Evolutionary conservation across 2,329 filamentous ascomycete genomes (phyloP).

Genomic region (Fusarium kyushuense): DNA sequence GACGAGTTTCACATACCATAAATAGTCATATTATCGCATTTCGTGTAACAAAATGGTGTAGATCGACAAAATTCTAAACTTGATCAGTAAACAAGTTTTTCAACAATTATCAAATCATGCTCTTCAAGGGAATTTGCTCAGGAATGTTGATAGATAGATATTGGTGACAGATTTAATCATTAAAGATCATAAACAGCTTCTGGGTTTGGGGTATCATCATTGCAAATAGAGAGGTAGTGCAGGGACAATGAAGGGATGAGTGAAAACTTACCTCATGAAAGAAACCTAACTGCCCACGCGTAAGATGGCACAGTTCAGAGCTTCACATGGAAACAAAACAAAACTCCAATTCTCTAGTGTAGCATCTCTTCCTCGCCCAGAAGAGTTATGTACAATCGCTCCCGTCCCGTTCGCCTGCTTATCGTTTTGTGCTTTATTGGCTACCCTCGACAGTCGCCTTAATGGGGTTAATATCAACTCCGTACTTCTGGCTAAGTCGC

Average conservation of each 20-base stretch:
- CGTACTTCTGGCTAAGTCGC: constrained; percentile 87
- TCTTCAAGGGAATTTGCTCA: constrained; percentile 12
- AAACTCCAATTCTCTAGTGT: constrained; percentile 58
- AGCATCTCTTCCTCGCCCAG: constrained; percentile 52
- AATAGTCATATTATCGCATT: not conserved
- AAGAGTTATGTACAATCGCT: constrained; percentile 55
- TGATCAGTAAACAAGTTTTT: constrained; percentile 12
- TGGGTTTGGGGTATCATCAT: constrained; percentile 59
- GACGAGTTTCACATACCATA: constrained; percentile 41
- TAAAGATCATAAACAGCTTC: constrained; percentile 62
- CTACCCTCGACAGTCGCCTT: constrained; percentile 62
- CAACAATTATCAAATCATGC: not conserved
- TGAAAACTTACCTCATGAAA: constrained; percentile 45
- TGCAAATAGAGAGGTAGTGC: constrained; percentile 24
- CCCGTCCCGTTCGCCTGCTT: constrained; percentile 44
- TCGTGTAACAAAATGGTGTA: not conserved
- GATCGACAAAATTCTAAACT: constrained; percentile 1
- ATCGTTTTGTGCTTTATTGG: constrained; percentile 49
- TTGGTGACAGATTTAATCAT: constrained; percentile 45
- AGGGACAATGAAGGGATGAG: not conserved
- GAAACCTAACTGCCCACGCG: constrained; percentile 27
- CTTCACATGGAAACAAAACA: constrained; percentile 49
- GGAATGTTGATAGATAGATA: constrained; percentile 40
- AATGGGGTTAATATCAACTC: constrained; percentile 82
- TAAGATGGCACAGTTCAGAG: constrained; percentile 45